These are phyloP conservation scores for Tolypocladium inflatum DNA, from an alignment of 2,329 filamentous ascomycete genomes.

Conservation along the genomic window DNA sequence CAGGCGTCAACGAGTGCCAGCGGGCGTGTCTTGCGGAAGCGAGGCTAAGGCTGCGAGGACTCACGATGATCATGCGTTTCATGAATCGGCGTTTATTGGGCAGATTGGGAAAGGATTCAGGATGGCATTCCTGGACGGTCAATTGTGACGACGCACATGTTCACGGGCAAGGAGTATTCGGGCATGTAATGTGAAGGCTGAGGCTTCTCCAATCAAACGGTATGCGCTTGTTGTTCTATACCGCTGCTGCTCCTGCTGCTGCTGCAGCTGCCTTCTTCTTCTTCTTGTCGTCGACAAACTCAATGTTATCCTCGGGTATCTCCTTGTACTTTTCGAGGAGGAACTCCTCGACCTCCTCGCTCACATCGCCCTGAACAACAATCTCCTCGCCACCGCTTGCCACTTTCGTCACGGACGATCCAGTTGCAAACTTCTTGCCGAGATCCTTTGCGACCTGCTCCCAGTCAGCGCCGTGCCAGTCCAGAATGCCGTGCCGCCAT, in stretches of 20 bases:
- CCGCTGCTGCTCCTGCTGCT: conserved; percentile 9
- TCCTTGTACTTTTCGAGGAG: conserved; percentile 79
- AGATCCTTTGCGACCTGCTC: conserved; percentile 74
- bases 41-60: conserved; percentile 24
- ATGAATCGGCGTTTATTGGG: conserved; percentile 4
- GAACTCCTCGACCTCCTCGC: conserved; percentile 89
- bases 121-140: neutral
- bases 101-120: neutral
- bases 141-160: conserved; percentile 1
- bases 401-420: conserved; percentile 82
- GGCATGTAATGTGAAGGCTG: neutral
- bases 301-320: conserved; percentile 91
- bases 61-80: conserved; percentile 5
- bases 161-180: conserved; percentile 6
- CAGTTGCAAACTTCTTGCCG: conserved; percentile 97
- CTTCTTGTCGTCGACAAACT: conserved; percentile 93
- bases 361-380: conserved; percentile 93
- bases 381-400: conserved; percentile 87
- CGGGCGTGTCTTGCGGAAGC: conserved; percentile 46
- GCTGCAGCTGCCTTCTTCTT: conserved; percentile 45
- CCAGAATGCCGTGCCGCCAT: neutral
- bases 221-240: conserved; percentile 3
- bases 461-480: neutral
- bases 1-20: conserved; percentile 33
- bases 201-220: neutral